Evolutionary conservation across 2,329 filamentous ascomycete genomes (phyloP).

Genomic region (Penicillium glabrum): DNA sequence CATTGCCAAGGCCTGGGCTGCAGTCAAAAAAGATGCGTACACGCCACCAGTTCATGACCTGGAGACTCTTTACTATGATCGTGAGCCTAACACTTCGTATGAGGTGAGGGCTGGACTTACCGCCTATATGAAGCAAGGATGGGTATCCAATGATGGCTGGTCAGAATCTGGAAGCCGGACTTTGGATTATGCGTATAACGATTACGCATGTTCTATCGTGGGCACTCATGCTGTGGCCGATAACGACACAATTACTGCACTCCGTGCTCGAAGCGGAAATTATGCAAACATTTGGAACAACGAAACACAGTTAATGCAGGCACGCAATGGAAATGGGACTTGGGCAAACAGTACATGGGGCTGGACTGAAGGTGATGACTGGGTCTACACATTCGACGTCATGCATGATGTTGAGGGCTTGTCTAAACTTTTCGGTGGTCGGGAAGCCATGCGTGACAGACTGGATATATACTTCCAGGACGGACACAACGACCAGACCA

Average conservation of each 20-base stretch:
- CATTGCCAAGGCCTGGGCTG: constrained; percentile 45
- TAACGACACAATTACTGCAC: constrained; percentile 27
- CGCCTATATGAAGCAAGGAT: constrained; percentile 45
- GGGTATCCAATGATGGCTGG: constrained; percentile 51
- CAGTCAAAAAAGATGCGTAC: constrained; percentile 48
- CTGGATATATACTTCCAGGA: constrained; percentile 48
- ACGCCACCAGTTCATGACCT: constrained; percentile 47
- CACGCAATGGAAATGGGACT: constrained; percentile 48
- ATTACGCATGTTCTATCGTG: constrained; percentile 44
- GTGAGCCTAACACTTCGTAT: constrained; percentile 47
- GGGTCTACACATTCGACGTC: constrained; percentile 54
- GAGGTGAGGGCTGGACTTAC: constrained; percentile 50
- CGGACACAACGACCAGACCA: constrained; percentile 50
- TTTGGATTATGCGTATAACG: constrained; percentile 51
- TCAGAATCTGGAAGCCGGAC: constrained; percentile 49
- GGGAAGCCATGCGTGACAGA: constrained; percentile 40
- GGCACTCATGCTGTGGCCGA: constrained; percentile 42
- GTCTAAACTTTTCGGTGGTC: constrained; percentile 41
- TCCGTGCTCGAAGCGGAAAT: constrained; percentile 41
- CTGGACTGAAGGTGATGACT: constrained; percentile 52
- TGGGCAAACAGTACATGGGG: constrained; percentile 48
- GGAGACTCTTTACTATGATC: constrained; percentile 48
- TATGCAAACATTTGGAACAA: constrained; percentile 47
- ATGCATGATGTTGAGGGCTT: constrained; percentile 48
- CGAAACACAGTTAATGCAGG: constrained; percentile 49